phyloP scores from a whole-genome alignment of 805 yeast genomes.

The Clavispora phyllophila region DNA sequence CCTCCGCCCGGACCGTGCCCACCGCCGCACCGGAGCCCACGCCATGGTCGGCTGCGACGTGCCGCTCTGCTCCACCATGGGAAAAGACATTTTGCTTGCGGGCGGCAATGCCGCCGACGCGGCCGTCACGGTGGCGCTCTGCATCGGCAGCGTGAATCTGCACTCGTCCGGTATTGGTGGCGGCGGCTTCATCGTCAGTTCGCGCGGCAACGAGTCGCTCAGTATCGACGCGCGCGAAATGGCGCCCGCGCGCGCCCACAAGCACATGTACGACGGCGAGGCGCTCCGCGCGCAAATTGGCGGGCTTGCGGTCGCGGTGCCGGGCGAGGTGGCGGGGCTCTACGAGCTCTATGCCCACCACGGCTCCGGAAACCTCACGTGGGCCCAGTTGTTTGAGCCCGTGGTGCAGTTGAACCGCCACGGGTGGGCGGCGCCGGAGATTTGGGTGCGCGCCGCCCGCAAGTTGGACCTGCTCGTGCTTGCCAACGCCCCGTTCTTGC shows the following conservation, averaged over 20 bases:
- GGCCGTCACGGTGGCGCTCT: conserved; percentile 79
- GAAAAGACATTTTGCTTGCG: conserved; percentile 45
- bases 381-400: conserved; percentile 74
- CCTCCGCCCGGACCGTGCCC: conserved; percentile 36
- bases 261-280: conserved; percentile 56
- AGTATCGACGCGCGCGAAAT: conserved; percentile 83
- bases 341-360: conserved; percentile 53
- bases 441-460: conserved; percentile 34
- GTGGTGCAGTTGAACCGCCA: conserved; percentile 57
- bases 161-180: conserved; percentile 92
- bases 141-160: conserved; percentile 80
- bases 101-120: conserved; percentile 93
- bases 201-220: conserved; percentile 37
- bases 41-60: conserved; percentile 71
- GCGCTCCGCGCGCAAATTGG: conserved; percentile 59
- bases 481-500: conserved; percentile 21
- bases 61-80: conserved; percentile 58
- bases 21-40: conserved; percentile 34
- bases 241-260: conserved; percentile 64
- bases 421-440: conserved; percentile 39
- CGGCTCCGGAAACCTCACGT: conserved; percentile 65
- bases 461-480: conserved; percentile 19
- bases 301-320: conserved; percentile 84
- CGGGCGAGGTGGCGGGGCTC: conserved; percentile 90
- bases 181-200: conserved; percentile 65